Evolutionary conservation across 2,329 filamentous ascomycete species (phyloP), one percentile per base, ranked within the genome.

Genomic region (Phialophora expanda): DNA sequence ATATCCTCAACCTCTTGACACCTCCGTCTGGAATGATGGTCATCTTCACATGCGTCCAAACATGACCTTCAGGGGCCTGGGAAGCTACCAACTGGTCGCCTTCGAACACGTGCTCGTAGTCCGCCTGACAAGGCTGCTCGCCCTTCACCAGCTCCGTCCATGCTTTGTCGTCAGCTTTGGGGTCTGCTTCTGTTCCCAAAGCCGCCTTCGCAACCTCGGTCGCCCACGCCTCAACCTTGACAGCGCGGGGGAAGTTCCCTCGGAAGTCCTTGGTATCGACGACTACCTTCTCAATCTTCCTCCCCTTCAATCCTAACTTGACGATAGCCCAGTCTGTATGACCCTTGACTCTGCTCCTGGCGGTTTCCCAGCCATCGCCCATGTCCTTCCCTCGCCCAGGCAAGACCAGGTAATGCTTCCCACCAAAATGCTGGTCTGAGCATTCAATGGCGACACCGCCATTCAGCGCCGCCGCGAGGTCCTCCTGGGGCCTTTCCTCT

Each of bases 11-110:
- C 70, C 93, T 84, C 86, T 96, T 97, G 2, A 97, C 90, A 26
- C 94, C 93, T 38, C 94, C 93, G 78, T 98, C 93, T 0, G 94
- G 94, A 72, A 97, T 92, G 76, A 97, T 95, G 38, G 92, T 90
- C 76, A 98, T 82, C 84, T 96, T 97, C 24, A 93, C 88, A 79
- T 95, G 93, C 12, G 90, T 92, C 74, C 92, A 90, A 2, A 82
- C 80, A 75, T 82, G 84, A 86, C 85, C 26, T 90, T 87, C 91
- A 50, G 91, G 91, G 76, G 93, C 93, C 73, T 91, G 62, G 14
- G 64, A 68, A 7, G 54, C 71, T 9, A 69, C 71, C 56, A 80
- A 70, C 53, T 77, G 76, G 8, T 74, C 72, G 0, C 73, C 75
- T 61, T 79, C 78, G 67, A 77, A 79, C 1, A 76, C 71, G 73